These are phyloP conservation scores for Candida patagonica DNA, from an alignment of 805 yeast genomes.

Conservation along the genomic window DNA sequence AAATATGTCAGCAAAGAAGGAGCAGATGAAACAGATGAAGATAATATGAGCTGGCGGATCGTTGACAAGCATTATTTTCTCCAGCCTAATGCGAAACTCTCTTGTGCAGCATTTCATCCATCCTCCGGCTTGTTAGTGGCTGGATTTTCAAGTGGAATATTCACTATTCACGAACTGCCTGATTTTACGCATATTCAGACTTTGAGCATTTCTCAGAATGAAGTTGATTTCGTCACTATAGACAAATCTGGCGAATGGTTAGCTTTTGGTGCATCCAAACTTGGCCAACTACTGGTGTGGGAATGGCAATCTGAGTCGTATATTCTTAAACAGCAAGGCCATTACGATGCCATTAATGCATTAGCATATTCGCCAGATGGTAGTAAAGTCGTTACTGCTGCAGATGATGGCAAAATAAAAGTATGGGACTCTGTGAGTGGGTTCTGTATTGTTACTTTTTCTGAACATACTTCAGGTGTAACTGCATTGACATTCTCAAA, in stretches of 20 bases:
- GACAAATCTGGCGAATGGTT: constrained; percentile 92
- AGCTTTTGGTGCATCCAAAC: constrained; percentile 81
- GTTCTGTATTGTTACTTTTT: constrained; percentile 84
- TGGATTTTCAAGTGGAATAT: constrained; percentile 85
- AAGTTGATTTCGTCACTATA: constrained; percentile 71
- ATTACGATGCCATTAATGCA: constrained; percentile 81
- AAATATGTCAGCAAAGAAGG: constrained; percentile 55
- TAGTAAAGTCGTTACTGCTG: constrained; percentile 79
- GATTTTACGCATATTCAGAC: constrained; percentile 73
- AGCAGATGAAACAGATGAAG: constrained; percentile 32
- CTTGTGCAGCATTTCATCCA: constrained; percentile 79
- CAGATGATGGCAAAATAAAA: constrained; percentile 94
- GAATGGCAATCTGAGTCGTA: constrained; percentile 99
- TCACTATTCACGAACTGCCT: constrained; percentile 82
- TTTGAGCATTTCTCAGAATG: constrained; percentile 83
- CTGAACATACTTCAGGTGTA: constrained; percentile 83
- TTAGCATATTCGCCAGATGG: constrained; percentile 93
- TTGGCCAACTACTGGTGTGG: constrained; percentile 92
- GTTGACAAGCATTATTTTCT: constrained; percentile 66
- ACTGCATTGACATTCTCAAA: constrained; percentile 83
- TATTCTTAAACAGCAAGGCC: constrained; percentile 93
- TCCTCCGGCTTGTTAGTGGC: constrained; percentile 63
- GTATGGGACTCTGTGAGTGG: constrained; percentile 94
- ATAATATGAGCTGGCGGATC: constrained; percentile 64
- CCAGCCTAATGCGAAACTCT: constrained; percentile 53